Conservation (phyloP, 2,329 filamentous ascomycete species). For the Diaporthe vexans region DNA sequence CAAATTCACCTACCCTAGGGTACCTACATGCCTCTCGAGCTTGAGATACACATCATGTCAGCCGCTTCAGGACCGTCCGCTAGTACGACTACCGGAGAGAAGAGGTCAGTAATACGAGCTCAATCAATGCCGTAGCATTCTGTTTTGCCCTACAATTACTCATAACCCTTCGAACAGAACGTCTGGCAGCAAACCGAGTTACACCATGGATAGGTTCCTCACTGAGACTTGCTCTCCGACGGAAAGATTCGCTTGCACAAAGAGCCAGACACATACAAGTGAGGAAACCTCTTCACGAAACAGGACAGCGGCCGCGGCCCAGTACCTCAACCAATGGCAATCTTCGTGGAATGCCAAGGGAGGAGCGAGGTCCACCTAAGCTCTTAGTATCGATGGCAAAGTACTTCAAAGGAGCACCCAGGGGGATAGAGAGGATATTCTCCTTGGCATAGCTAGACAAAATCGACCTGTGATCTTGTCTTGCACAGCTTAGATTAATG, state of each 20-base stretch:
- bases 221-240: neutral
- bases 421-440: no score
- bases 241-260: neutral
- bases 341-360: slow-evolving; percentile 1
- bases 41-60: neutral
- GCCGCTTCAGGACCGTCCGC: neutral
- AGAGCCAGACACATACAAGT: no score
- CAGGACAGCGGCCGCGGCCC: no score
- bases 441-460: no score
- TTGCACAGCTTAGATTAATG: neutral
- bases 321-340: slow-evolving; percentile 15
- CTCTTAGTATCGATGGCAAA: neutral
- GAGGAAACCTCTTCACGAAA: no score
- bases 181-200: neutral
- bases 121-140: no score
- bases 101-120: neutral
- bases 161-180: neutral
- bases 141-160: neutral
- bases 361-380: neutral
- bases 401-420: no score
- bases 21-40: neutral
- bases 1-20: neutral
- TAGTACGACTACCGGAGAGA: neutral
- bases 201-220: neutral
- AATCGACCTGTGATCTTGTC: neutral